Evolutionary conservation across 495 filamentous ascomycete species (phyloP).

Genomic region (Podospora pseudoanserina): DNA sequence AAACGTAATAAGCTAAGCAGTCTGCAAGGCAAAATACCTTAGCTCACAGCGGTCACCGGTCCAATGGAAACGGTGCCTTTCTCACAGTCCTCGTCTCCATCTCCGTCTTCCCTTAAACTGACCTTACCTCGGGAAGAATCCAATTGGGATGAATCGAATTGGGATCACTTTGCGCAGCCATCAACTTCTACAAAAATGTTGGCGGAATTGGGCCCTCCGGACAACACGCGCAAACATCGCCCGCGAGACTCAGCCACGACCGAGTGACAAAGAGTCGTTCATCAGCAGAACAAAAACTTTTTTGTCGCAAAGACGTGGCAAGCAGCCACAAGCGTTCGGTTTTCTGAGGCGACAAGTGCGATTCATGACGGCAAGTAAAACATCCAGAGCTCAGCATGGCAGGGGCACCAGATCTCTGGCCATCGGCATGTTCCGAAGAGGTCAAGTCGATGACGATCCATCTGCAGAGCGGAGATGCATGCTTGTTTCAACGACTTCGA

Average conservation of each 20-base stretch:
- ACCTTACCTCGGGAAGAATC: background rate
- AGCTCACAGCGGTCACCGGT: background rate
- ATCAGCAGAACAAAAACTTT: background rate
- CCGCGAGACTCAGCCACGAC: background rate
- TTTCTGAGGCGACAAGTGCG: background rate
- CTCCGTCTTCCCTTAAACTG: background rate
- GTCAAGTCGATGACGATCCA: constrained; percentile 2
- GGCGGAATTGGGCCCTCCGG: background rate
- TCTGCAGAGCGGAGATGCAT: background rate
- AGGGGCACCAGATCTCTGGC: background rate
- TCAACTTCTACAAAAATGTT: background rate
- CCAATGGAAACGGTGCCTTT: background rate
- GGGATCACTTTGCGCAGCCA: background rate
- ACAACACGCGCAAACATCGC: background rate
- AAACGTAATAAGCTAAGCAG: background rate
- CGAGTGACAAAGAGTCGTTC: background rate
- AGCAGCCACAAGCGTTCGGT: background rate
- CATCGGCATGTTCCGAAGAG: background rate
- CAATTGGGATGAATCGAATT: background rate
- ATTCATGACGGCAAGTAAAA: background rate
- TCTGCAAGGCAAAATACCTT: background rate
- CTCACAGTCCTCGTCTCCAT: background rate
- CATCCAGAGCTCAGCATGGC: background rate
- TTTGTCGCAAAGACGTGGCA: background rate
- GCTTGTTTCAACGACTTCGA: constrained; percentile 4